A percentile compares a stretch with the other conserved stretches of the same genome.
Conservation (phyloP, 1,139 yeast species). For the Maudiozyma humilis region DNA sequence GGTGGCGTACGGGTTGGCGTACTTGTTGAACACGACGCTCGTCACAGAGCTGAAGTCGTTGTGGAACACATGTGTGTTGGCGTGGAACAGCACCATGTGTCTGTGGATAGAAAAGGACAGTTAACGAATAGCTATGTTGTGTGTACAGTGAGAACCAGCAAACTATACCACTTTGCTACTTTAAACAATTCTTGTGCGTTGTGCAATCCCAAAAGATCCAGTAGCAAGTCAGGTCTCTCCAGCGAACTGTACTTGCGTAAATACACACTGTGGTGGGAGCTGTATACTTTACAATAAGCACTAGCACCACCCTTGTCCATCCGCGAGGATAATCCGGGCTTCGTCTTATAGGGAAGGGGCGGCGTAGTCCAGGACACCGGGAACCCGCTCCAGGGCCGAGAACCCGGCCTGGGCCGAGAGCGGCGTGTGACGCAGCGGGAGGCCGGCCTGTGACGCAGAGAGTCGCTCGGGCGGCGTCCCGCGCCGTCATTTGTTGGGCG, state of each 20-base stretch:
- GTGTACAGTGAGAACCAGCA: not conserved
- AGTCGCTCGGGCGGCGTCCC: too few species aligned
- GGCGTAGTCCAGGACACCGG: too few species aligned
- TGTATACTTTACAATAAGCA: too few species aligned
- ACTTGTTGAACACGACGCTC: conserved; percentile 72
- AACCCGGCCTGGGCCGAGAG: not conserved
- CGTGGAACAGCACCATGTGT: conserved; percentile 59
- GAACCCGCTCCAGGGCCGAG: too few species aligned
- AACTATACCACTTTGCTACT: not conserved
- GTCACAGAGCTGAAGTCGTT: conserved; percentile 69
- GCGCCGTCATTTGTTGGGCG: too few species aligned
- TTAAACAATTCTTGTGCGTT: too few species aligned
- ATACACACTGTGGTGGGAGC: too few species aligned
- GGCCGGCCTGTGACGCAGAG: too few species aligned
- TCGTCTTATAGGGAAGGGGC: not conserved
- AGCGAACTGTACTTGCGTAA: not conserved
- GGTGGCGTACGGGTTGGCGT: conserved; percentile 85
- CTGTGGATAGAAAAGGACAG: too few species aligned
- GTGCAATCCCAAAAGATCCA: too few species aligned
- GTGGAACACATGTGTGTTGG: conserved; percentile 46
- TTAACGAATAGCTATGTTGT: too few species aligned
- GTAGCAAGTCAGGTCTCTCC: not conserved
- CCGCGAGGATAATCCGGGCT: not conserved
- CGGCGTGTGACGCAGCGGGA: not conserved
- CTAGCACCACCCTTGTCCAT: too few species aligned